phyloP scores from a whole-genome alignment of 768 basidiomycete species.

The Agaricus subrufescens region DNA sequence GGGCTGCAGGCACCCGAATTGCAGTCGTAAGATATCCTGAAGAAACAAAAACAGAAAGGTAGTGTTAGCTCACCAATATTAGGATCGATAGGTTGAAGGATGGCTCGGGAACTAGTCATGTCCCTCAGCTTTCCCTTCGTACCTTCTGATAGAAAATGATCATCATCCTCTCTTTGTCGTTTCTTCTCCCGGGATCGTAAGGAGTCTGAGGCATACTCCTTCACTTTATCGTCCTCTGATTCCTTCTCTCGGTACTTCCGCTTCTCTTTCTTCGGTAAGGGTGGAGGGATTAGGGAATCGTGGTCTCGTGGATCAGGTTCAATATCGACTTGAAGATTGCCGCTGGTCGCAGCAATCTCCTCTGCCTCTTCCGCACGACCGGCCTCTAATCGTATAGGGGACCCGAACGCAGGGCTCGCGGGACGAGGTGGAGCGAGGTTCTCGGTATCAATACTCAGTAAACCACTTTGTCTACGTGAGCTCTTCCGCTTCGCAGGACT shows the following conservation, averaged over 20 bases:
- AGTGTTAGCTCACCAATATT: constrained; percentile 30
- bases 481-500: constrained; percentile 31
- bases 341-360: constrained; percentile 30
- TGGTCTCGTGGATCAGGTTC: constrained; percentile 27
- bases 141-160: constrained; percentile 27
- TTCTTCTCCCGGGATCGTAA: constrained; percentile 18
- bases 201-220: constrained; percentile 14
- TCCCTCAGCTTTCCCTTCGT: constrained; percentile 54
- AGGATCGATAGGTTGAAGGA: constrained; percentile 36
- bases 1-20: constrained; percentile 12
- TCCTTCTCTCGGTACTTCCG: constrained; percentile 36
- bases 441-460: constrained; percentile 42
- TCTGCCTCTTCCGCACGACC: constrained; percentile 59
- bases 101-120: constrained; percentile 53
- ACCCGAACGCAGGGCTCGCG: constrained; percentile 66
- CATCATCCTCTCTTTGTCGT: constrained; percentile 22
- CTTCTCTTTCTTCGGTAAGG: constrained; percentile 39
- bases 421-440: constrained; percentile 45
- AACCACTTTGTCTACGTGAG: constrained; percentile 46
- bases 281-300: constrained; percentile 3
- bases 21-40: constrained; percentile 18
- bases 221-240: constrained; percentile 26
- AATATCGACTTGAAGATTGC: constrained; percentile 27
- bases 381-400: constrained; percentile 52
- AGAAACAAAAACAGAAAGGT: constrained; percentile 1